Percentiles rank a stretch among this genome's conserved stretches.
phyloP scores from a whole-genome alignment of 1,284 basidiomycete genomes.

The Hemileia vastatrix region DNA sequence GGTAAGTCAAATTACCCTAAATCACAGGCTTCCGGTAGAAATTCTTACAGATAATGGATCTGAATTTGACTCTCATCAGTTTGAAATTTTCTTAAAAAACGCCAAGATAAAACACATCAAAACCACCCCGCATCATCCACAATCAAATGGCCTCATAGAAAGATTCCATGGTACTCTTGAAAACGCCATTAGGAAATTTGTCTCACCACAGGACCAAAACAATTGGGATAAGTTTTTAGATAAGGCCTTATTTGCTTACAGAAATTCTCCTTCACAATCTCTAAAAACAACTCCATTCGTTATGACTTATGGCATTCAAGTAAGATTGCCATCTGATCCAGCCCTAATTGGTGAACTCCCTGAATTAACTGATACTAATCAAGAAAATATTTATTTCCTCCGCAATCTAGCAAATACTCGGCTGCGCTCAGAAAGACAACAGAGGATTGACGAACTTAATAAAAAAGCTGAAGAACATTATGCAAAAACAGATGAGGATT shows the following conservation, averaged over 20 bases:
- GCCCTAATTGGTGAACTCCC: too few species aligned
- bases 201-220: slow-evolving; percentile 1
- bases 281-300: slow-evolving; percentile 1
- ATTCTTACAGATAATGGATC: slow-evolving; percentile 4
- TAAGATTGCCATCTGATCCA: too few species aligned
- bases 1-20: neutral
- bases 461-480: too few species aligned
- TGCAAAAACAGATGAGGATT: too few species aligned
- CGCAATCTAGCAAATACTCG: too few species aligned
- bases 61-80: neutral
- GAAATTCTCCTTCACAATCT: neutral
- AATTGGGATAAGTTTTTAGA: neutral
- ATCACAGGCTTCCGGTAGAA: neutral
- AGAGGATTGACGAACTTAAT: too few species aligned
- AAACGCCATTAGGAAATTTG: neutral
- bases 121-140: neutral
- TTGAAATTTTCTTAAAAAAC: neutral
- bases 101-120: slow-evolving; percentile 2
- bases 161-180: slow-evolving; percentile 5
- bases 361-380: too few species aligned
- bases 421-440: too few species aligned
- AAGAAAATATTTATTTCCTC: too few species aligned
- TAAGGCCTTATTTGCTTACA: slow-evolving; percentile 1
- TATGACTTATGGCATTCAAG: slow-evolving; percentile 10
- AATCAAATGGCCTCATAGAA: slow-evolving; percentile 7